A percentile compares a stretch with the other conserved stretches of the same genome.
phyloP scores from a whole-genome alignment of 2,329 filamentous ascomycete species.

The Aspergillus japonicus region DNA sequence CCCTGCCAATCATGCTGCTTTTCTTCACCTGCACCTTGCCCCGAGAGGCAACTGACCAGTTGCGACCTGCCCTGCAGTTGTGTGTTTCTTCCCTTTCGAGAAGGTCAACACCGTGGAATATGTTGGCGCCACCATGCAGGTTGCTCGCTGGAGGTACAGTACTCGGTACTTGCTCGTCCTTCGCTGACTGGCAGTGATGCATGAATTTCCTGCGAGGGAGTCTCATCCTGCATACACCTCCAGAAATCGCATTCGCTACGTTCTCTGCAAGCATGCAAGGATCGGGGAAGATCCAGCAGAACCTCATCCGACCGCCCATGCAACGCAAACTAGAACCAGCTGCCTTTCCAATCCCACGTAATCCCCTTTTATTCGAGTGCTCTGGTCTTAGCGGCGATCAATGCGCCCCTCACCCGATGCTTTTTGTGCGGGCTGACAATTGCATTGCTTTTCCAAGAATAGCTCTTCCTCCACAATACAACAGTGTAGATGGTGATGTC shows the following conservation, averaged over 20 bases:
- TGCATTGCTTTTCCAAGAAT: conserved; percentile 4
- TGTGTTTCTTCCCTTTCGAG: background rate
- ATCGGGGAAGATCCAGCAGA: background rate
- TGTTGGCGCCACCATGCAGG: background rate
- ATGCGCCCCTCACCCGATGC: background rate
- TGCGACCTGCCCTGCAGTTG: background rate
- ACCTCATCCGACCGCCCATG: background rate
- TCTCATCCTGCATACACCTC: background rate
- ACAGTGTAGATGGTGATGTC: background rate
- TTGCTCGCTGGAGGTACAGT: background rate
- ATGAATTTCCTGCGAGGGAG: background rate
- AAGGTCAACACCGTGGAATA: conserved; percentile 1
- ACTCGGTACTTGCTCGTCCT: background rate
- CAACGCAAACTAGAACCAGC: background rate
- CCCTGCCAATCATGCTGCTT: conserved; percentile 19
- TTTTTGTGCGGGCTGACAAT: background rate
- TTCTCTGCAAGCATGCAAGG: background rate
- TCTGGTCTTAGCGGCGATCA: conserved; percentile 1
- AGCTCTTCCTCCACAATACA: conserved; percentile 6
- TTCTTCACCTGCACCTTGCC: conserved; percentile 14
- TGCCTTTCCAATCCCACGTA: background rate
- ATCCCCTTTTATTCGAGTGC: background rate
- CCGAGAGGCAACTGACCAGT: conserved; percentile 15
- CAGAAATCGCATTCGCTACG: background rate
- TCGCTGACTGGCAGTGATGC: background rate